phyloP scores from a whole-genome alignment of 345 rosid species.

The Eucalyptus albens region DNA sequence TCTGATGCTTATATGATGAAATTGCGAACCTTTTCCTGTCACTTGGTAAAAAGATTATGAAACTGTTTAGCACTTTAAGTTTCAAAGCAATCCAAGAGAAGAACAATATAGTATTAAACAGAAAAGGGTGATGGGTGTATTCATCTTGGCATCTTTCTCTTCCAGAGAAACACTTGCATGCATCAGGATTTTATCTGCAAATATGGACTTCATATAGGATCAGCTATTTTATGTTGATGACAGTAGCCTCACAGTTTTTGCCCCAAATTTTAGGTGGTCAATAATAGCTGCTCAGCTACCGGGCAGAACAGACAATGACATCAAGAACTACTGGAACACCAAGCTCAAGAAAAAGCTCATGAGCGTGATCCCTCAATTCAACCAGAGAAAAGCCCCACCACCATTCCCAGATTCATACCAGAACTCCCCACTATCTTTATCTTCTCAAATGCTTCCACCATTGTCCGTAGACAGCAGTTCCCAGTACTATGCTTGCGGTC shows the following conservation, averaged over 20 bases:
- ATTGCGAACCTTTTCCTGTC: background rate
- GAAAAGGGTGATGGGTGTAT: background rate
- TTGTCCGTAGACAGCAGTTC: background rate
- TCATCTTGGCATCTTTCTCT: background rate
- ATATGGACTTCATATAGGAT: background rate
- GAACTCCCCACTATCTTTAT: background rate
- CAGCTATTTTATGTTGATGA: background rate
- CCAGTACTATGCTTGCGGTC: background rate
- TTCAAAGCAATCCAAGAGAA: background rate
- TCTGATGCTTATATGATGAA: background rate
- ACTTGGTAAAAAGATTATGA: background rate
- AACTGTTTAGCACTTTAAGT: background rate
- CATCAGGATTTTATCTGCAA: background rate
- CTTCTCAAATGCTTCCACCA: background rate
- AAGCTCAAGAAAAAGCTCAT: slow-evolving; percentile 83
- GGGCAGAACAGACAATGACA: slow-evolving; percentile 91
- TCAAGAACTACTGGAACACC: slow-evolving; percentile 94
- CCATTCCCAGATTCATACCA: background rate
- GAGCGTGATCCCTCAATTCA: slow-evolving; percentile 13
- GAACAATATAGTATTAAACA: background rate
- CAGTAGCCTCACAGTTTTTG: background rate
- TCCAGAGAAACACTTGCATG: background rate
- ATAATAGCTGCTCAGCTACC: slow-evolving; percentile 94
- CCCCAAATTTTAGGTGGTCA: slow-evolving; percentile 67
- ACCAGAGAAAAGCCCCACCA: background rate